These are phyloP conservation scores for Skeletonema grethae DNA, from an alignment of 108 stramenopile genomes.

Conservation along the genomic window DNA sequence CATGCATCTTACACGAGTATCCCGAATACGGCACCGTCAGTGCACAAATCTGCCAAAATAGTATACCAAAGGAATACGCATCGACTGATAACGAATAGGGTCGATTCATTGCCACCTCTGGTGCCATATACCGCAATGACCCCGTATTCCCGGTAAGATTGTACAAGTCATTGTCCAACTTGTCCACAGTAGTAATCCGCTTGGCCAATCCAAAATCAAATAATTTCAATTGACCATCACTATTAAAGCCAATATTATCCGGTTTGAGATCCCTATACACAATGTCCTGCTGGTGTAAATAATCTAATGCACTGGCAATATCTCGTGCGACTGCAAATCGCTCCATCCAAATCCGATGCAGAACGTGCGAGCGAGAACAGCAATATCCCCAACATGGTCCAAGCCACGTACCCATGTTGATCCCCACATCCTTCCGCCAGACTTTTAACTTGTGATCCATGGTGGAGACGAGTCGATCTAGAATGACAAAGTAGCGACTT, in stretches of 20 bases:
- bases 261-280: slow-evolving; percentile 75
- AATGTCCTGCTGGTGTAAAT: slow-evolving; percentile 73
- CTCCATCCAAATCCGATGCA: slow-evolving; percentile 81
- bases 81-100: slow-evolving; percentile 81
- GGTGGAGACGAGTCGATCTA: slow-evolving; percentile 72
- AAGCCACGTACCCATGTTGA: slow-evolving; percentile 62
- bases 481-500: slow-evolving; percentile 76
- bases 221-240: background rate
- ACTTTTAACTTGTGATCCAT: slow-evolving; percentile 74
- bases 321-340: slow-evolving; percentile 64
- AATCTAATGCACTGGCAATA: slow-evolving; percentile 78
- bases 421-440: slow-evolving; percentile 72
- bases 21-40: slow-evolving; percentile 78
- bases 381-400: slow-evolving; percentile 75
- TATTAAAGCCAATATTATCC: slow-evolving; percentile 5
- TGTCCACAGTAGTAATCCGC: slow-evolving; percentile 48
- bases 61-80: slow-evolving; percentile 81
- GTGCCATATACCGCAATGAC: slow-evolving; percentile 79
- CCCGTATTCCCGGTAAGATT: slow-evolving; percentile 86
- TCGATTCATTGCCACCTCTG: slow-evolving; percentile 65
- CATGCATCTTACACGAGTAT: slow-evolving; percentile 73
- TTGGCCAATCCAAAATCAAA: slow-evolving; percentile 10
- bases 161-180: slow-evolving; percentile 72
- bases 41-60: slow-evolving; percentile 89
- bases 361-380: slow-evolving; percentile 68